Conservation (phyloP, 208 protist genomes). For the Strigomonas galati region DNA sequence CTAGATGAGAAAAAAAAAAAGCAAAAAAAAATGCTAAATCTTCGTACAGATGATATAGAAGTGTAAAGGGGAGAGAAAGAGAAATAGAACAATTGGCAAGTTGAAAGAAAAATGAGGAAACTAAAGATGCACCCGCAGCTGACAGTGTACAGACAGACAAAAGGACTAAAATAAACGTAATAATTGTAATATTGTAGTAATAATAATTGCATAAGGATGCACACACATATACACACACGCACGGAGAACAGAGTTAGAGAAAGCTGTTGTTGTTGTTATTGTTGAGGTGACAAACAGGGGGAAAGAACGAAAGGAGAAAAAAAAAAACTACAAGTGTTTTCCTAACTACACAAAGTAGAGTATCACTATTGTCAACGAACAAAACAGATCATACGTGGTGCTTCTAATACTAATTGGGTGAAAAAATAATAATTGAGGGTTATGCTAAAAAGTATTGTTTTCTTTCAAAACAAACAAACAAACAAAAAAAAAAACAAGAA, state of each 20-base stretch:
- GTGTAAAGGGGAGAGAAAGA: constrained; percentile 1
- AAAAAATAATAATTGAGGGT: too few relatives aligned
- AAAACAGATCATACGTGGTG: too few relatives aligned
- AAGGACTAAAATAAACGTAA: too few relatives aligned
- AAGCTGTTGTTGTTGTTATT: not conserved
- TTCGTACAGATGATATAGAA: constrained; percentile 1
- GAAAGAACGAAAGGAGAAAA: constrained; percentile 5
- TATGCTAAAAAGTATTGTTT: constrained; percentile 3
- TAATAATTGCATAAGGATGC: not conserved
- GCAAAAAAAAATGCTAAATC: not conserved
- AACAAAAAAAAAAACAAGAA: constrained; percentile 16
- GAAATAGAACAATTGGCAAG: not conserved
- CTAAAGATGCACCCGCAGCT: not conserved
- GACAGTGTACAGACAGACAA: too few relatives aligned
- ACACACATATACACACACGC: not conserved
- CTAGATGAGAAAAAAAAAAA: not conserved
- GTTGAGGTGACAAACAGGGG: not conserved
- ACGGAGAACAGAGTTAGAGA: too few relatives aligned
- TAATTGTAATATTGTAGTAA: not conserved
- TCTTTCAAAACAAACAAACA: constrained; percentile 8
- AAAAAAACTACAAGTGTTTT: constrained; percentile 3
- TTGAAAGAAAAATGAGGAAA: constrained; percentile 2
- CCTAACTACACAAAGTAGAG: constrained; percentile 1
- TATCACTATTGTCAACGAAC: too few relatives aligned
- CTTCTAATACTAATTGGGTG: too few relatives aligned